Evolutionary conservation across 139 green algal species (phyloP).

Genomic region (Edaphochlamys debaryana): DNA sequence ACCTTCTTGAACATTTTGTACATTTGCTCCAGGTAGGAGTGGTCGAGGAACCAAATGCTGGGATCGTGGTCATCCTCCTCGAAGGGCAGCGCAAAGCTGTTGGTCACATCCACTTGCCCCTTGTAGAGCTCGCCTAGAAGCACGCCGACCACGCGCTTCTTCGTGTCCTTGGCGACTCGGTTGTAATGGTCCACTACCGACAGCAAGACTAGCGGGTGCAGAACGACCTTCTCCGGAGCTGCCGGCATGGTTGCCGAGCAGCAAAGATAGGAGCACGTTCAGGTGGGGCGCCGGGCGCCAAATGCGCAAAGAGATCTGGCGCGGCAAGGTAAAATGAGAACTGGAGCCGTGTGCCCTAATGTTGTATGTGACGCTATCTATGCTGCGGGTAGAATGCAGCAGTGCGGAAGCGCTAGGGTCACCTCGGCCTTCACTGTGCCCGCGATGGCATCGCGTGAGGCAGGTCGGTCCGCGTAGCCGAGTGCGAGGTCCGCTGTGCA

Average conservation of each 20-base stretch:
- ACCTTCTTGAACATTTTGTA: slow-evolving; percentile 99
- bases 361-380: too few relatives aligned
- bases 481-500: too few relatives aligned
- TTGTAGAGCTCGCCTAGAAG: slow-evolving; percentile 91
- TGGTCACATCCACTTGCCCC: slow-evolving; percentile 93
- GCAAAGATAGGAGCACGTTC: too few relatives aligned
- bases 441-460: too few relatives aligned
- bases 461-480: too few relatives aligned
- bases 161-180: slow-evolving; percentile 94
- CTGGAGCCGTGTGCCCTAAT: too few relatives aligned
- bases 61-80: slow-evolving; percentile 97
- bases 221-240: slow-evolving; percentile 82
- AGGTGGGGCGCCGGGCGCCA: too few relatives aligned
- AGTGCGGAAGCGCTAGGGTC: too few relatives aligned
- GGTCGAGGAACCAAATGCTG: slow-evolving; percentile 99
- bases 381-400: too few relatives aligned
- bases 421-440: too few relatives aligned
- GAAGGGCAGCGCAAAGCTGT: slow-evolving; percentile 99
- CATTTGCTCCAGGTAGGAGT: slow-evolving; percentile 98
- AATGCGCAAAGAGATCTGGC: too few relatives aligned
- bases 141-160: slow-evolving; percentile 95
- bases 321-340: too few relatives aligned
- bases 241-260: slow-evolving; percentile 10
- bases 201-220: slow-evolving; percentile 97
- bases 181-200: slow-evolving; percentile 99